Percentiles rank a stretch among this genome's conserved stretches.
Evolutionary conservation across 2,329 filamentous ascomycete genomes (phyloP).

Genomic region (Colletotrichum lentis): DNA sequence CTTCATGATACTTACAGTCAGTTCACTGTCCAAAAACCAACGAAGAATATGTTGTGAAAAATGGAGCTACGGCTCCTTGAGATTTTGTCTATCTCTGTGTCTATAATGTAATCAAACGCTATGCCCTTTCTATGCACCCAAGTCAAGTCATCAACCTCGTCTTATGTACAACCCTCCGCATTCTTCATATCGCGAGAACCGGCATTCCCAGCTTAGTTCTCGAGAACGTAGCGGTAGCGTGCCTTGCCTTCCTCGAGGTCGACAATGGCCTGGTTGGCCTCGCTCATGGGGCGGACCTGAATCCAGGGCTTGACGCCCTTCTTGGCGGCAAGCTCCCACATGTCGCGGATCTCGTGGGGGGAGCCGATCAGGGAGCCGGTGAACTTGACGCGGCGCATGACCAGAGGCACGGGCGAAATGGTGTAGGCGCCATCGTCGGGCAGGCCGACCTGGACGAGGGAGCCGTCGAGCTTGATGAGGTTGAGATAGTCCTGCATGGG

Average conservation of each 20-base stretch:
- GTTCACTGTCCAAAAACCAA: background rate
- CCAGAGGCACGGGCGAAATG: constrained; percentile 63
- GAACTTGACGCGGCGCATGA: constrained; percentile 62
- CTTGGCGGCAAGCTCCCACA: constrained; percentile 65
- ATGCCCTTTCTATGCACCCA: constrained; percentile 28
- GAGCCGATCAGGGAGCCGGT: constrained; percentile 58
- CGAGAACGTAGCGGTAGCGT: constrained; percentile 57
- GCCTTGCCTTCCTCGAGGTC: constrained; percentile 64
- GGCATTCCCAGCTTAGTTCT: constrained; percentile 47
- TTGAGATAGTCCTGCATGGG: constrained; percentile 68
- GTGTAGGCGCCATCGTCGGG: constrained; percentile 50
- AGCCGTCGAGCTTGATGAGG: constrained; percentile 63
- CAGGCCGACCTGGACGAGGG: constrained; percentile 68
- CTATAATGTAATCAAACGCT: constrained; percentile 35
- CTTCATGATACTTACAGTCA: too few species aligned
- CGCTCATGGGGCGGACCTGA: constrained; percentile 61
- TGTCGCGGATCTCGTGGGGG: constrained; percentile 65
- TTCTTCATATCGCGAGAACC: background rate
- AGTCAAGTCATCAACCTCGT: constrained; percentile 31
- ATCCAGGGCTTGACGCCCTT: constrained; percentile 67
- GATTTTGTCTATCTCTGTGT: constrained; percentile 22
- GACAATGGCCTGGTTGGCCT: constrained; percentile 62
- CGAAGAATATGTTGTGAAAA: background rate
- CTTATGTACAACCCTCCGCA: constrained; percentile 15
- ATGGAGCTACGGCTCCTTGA: constrained; percentile 4